phyloP scores from a whole-genome alignment of 257 asterid species.

The Jacaranda copaia region DNA sequence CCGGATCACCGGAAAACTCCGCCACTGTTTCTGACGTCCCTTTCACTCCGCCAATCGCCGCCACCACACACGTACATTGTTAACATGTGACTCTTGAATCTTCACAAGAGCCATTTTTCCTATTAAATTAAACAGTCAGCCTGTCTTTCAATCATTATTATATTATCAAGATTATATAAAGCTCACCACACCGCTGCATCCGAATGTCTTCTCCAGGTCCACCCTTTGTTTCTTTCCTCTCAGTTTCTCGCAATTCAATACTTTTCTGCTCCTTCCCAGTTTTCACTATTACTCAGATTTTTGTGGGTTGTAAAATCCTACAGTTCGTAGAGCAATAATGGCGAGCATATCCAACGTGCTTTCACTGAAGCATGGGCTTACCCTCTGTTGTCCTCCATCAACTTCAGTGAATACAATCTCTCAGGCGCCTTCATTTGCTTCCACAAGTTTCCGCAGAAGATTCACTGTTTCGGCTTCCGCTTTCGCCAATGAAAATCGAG shows the following conservation, averaged over 20 bases:
- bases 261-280: constrained; percentile 13
- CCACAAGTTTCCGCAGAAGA: constrained; percentile 59
- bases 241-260: neutral
- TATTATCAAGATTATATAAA: constrained; percentile 19
- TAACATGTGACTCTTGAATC: constrained; percentile 31
- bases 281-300: constrained; percentile 25
- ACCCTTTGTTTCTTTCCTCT: constrained; percentile 11
- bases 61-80: constrained; percentile 12
- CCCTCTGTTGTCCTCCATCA: constrained; percentile 66
- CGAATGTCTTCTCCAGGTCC: constrained; percentile 40
- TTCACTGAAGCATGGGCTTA: constrained; percentile 71
- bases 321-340: constrained; percentile 60
- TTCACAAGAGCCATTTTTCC: constrained; percentile 32
- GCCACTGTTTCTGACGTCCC: constrained; percentile 37
- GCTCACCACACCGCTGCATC: constrained; percentile 21
- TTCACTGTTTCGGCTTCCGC: constrained; percentile 71
- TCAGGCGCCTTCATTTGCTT: constrained; percentile 39
- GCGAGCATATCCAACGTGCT: constrained; percentile 58
- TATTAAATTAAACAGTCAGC: constrained; percentile 14
- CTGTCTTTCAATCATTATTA: neutral
- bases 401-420: constrained; percentile 55
- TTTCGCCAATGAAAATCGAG: constrained; percentile 86
- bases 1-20: constrained; percentile 31
- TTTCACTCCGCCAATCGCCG: constrained; percentile 46
- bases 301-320: constrained; percentile 28